These are phyloP conservation scores for Syncephalastrum racemosum DNA, from an alignment of 371 early-diverging fungal genomes.

Conservation along the genomic window DNA sequence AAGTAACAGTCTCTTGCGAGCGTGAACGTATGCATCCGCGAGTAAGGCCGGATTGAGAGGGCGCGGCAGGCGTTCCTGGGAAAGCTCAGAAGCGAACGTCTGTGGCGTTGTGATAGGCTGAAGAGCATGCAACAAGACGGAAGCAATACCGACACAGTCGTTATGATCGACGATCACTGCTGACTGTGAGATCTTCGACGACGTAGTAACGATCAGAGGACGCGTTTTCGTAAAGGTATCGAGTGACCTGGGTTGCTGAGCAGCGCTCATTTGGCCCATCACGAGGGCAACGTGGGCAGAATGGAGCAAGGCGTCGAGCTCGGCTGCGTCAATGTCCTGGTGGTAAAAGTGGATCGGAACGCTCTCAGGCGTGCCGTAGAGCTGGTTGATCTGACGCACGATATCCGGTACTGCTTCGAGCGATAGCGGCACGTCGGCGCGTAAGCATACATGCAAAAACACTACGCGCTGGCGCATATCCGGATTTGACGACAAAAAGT, in stretches of 20 bases:
- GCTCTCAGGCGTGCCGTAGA: slow-evolving; percentile 19
- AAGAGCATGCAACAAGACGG: too few relatives aligned
- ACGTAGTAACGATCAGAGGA: too few relatives aligned
- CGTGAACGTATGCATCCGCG: slow-evolving; percentile 38
- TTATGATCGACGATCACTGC: too few relatives aligned
- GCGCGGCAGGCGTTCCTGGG: slow-evolving; percentile 23
- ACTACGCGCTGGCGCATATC: slow-evolving; percentile 1
- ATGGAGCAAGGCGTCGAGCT: slow-evolving; percentile 17
- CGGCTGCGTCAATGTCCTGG: slow-evolving; percentile 20
- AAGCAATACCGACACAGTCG: too few relatives aligned
- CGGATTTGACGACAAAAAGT: slow-evolving; percentile 5
- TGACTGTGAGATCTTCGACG: too few relatives aligned
- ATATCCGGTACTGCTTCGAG: slow-evolving; percentile 19
- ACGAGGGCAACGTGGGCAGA: slow-evolving; percentile 22
- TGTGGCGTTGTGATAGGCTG: slow-evolving; percentile 42
- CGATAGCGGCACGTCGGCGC: slow-evolving; percentile 1
- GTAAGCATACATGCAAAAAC: slow-evolving; percentile 14
- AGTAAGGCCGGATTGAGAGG: slow-evolving; percentile 57
- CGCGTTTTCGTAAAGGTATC: too few relatives aligned
- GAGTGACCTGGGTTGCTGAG: too few relatives aligned
- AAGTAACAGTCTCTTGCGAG: slow-evolving; percentile 67
- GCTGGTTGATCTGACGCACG: slow-evolving; percentile 27
- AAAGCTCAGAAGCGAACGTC: slow-evolving; percentile 15
- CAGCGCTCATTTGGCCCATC: slow-evolving; percentile 49
- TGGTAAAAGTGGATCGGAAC: slow-evolving; percentile 30